Percentiles rank a stretch among this genome's conserved stretches.
Conservation (phyloP, 176 grass and related monocot genomes). For the Raddia distichophylla region DNA sequence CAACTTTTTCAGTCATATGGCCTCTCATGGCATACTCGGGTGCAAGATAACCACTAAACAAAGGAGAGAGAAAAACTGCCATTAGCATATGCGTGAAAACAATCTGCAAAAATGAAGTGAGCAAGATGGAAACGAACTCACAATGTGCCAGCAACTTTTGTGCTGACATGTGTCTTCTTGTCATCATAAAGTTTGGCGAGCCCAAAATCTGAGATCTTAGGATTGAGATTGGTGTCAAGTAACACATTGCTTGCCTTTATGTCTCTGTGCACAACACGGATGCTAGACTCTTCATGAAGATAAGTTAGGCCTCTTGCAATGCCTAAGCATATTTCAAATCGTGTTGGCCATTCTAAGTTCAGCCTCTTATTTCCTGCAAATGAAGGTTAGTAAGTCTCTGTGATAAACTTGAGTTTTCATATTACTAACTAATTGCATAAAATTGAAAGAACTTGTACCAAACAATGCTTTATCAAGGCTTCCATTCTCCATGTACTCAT, state of each 20-base stretch:
- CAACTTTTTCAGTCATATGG: constrained; percentile 86
- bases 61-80: not conserved
- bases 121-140: constrained; percentile 45
- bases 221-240: constrained; percentile 67
- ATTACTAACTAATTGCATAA: not conserved
- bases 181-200: constrained; percentile 92
- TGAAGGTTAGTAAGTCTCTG: not conserved
- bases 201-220: constrained; percentile 93
- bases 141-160: constrained; percentile 89
- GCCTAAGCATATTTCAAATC: constrained; percentile 83
- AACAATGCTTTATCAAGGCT: constrained; percentile 89
- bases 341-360: constrained; percentile 65
- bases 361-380: constrained; percentile 55
- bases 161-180: constrained; percentile 81
- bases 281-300: constrained; percentile 81
- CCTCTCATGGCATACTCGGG: constrained; percentile 96
- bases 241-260: constrained; percentile 91
- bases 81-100: constrained; percentile 23
- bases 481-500: constrained; percentile 83
- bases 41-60: constrained; percentile 78
- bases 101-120: not conserved
- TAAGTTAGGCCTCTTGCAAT: constrained; percentile 73
- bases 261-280: constrained; percentile 83
- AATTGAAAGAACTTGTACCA: constrained; percentile 49
- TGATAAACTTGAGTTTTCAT: not conserved